Evolutionary conservation across 139 green algal genomes (phyloP).

Genomic region (Chlorokybus atmophyticus): DNA sequence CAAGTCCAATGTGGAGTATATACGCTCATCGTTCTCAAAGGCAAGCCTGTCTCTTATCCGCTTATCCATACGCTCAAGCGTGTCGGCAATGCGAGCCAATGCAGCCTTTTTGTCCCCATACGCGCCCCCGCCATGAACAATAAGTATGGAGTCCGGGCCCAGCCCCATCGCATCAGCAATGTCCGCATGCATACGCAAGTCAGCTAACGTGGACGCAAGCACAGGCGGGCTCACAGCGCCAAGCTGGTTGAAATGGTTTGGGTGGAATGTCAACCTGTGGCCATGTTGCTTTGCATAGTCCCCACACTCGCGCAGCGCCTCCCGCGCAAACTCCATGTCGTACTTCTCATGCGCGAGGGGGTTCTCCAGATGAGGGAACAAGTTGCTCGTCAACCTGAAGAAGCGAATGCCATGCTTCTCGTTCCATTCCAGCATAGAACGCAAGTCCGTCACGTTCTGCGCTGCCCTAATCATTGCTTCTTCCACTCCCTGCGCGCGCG

Average conservation of each 20-base stretch:
- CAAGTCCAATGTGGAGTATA: not conserved
- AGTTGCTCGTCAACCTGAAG: not conserved
- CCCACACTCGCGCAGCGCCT: not conserved
- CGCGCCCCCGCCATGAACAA: not conserved
- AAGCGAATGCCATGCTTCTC: not conserved
- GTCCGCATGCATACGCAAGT: not conserved
- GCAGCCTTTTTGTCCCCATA: not conserved
- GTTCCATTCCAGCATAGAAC: not conserved
- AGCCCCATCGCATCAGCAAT: not conserved
- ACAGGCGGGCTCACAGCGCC: not conserved
- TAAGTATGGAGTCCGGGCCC: not conserved
- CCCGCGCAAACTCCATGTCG: not conserved
- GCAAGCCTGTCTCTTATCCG: not conserved
- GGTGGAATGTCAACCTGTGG: not conserved
- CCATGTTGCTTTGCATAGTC: not conserved
- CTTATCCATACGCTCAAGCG: not conserved
- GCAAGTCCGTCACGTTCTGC: not conserved
- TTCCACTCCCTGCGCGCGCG: not conserved
- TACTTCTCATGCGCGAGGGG: not conserved
- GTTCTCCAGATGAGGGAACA: not conserved
- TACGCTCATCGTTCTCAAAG: not conserved
- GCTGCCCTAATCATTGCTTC: not conserved
- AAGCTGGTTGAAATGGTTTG: not conserved
- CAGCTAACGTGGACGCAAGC: not conserved
- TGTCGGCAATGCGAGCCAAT: not conserved